Evolutionary conservation across 2,329 filamentous ascomycete species (phyloP).

Genomic region (Fusarium torulosum): DNA sequence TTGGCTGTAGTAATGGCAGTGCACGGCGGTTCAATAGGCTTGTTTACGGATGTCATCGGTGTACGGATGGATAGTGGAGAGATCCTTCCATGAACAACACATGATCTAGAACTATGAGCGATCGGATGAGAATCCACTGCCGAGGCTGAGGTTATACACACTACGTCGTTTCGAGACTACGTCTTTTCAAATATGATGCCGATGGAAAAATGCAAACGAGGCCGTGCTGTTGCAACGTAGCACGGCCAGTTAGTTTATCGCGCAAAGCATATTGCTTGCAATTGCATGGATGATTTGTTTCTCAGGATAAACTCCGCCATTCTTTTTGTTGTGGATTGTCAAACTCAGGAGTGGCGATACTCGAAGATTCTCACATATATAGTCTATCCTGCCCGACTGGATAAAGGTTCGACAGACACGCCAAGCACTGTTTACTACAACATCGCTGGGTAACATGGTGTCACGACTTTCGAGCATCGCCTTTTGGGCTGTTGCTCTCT

Average conservation of each 20-base stretch:
- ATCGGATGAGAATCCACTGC: not conserved
- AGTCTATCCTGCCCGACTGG: not conserved
- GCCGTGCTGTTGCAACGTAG: not conserved
- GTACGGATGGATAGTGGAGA: not conserved
- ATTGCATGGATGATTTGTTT: not conserved
- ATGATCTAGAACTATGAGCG: not conserved
- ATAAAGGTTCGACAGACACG: not conserved
- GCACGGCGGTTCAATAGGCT: not conserved
- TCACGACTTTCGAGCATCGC: not conserved
- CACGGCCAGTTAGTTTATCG: not conserved
- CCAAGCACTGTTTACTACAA: not conserved
- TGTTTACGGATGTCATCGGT: not conserved
- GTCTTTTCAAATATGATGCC: not conserved
- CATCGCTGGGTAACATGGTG: not conserved
- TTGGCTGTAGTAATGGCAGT: not conserved
- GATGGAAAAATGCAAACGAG: not conserved
- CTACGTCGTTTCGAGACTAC: too few relatives aligned
- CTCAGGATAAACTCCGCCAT: too few relatives aligned
- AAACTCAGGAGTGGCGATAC: not conserved
- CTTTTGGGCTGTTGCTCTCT: conserved; percentile 3
- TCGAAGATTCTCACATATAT: not conserved
- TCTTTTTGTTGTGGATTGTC: not conserved
- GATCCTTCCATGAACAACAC: not conserved
- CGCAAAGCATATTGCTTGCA: not conserved
- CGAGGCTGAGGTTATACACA: not conserved